These are phyloP conservation scores for Castanea sativa DNA, from an alignment of 306 rosid species.

Conservation along the genomic window DNA sequence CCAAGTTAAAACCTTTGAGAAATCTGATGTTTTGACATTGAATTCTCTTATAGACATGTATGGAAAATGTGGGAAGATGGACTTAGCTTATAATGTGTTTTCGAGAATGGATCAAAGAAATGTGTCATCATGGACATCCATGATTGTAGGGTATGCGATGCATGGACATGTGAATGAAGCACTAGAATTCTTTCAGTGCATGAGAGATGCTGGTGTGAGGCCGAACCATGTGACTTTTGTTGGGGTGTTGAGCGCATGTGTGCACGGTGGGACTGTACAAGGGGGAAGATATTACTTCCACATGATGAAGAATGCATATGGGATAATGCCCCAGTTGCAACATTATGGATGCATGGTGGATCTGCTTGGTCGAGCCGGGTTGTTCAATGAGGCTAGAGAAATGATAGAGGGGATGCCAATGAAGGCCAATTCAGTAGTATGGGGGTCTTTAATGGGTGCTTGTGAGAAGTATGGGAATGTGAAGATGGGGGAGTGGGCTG, in stretches of 20 bases:
- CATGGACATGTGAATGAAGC: conserved; percentile 73
- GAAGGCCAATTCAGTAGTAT: conserved; percentile 65
- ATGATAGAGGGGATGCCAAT: conserved; percentile 80
- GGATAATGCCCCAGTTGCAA: conserved; percentile 52
- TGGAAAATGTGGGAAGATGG: conserved; percentile 85
- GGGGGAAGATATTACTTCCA: conserved; percentile 63
- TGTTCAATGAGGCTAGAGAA: conserved; percentile 59
- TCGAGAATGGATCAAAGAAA: conserved; percentile 43
- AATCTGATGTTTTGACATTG: conserved; percentile 38
- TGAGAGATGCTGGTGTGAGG: conserved; percentile 58
- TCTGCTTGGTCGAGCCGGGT: conserved; percentile 68
- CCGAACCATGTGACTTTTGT: conserved; percentile 72
- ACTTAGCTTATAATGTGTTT: conserved; percentile 59
- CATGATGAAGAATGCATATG: conserved; percentile 58
- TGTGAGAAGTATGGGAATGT: conserved; percentile 79
- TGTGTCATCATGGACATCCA: conserved; percentile 76
- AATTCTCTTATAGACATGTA: conserved; percentile 81
- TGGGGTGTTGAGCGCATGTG: conserved; percentile 76
- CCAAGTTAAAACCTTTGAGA: conserved; percentile 39
- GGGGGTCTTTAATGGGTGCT: conserved; percentile 81
- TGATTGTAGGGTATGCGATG: conserved; percentile 80
- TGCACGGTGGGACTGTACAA: conserved; percentile 63
- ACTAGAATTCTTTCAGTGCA: conserved; percentile 49
- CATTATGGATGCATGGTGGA: conserved; percentile 89
- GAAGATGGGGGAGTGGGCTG: conserved; percentile 77